Conservation (phyloP, 106 monocot genomes). For the Alisma plantagoaquatica region DNA sequence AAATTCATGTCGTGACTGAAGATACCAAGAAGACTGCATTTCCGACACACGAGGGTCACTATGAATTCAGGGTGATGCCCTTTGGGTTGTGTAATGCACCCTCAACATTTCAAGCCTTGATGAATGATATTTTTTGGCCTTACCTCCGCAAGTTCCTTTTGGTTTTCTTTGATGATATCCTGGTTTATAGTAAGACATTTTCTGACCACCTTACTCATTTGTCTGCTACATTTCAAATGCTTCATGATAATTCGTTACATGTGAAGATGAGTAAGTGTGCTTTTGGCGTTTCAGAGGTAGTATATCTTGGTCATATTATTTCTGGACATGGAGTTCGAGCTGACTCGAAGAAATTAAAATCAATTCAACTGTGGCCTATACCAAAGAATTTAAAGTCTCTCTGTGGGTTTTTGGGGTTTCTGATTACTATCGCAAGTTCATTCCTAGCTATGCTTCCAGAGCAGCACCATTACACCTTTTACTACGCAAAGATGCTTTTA, state of each 20-base stretch:
- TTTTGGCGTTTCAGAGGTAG: neutral
- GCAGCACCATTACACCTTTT: neutral
- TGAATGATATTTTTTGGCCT: neutral
- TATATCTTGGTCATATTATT: neutral
- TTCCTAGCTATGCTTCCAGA: no score
- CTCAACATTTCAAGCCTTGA: neutral
- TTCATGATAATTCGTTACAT: neutral
- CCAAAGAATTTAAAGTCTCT: neutral
- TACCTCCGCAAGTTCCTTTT: neutral
- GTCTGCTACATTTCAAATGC: neutral
- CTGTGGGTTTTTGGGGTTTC: neutral
- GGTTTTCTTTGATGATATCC: slow-evolving; percentile 7
- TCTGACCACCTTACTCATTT: neutral
- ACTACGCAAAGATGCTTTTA: neutral
- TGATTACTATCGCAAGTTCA: no score
- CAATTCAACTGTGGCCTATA: neutral
- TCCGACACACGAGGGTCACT: neutral
- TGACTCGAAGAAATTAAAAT: no score
- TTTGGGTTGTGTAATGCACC: slow-evolving; percentile 1
- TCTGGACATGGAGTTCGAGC: neutral
- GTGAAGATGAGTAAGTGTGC: neutral
- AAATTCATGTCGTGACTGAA: no score
- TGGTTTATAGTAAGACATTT: neutral
- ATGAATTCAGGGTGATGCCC: neutral
- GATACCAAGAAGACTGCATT: slow-evolving; percentile 5